Percentiles rank a stretch among this genome's conserved stretches.
Evolutionary conservation across 768 basidiomycete genomes (phyloP).

Genomic region (Mycena vitilis): DNA sequence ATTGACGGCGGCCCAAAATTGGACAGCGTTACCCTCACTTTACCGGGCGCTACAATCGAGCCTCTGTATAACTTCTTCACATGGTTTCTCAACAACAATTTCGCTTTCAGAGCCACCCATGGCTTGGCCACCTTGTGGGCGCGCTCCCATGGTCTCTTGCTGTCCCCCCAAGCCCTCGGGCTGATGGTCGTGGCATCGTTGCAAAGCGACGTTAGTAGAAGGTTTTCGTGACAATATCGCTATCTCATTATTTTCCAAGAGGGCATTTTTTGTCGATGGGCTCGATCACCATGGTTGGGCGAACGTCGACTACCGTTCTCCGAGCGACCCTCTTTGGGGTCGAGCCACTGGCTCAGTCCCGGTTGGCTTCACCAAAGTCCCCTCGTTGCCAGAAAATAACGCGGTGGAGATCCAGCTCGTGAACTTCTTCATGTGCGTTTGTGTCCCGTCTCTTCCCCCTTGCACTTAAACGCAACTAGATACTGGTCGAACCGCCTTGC

Average conservation of each 20-base stretch:
- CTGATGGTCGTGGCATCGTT: slow-evolving; percentile 18
- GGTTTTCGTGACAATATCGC: neutral
- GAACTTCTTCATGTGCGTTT: slow-evolving; percentile 8
- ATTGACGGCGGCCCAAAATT: neutral
- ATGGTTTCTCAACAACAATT: neutral
- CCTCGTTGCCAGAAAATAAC: neutral
- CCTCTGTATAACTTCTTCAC: slow-evolving; percentile 6
- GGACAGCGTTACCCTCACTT: slow-evolving; percentile 10
- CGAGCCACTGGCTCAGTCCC: neutral
- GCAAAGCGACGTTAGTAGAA: slow-evolving; percentile 14
- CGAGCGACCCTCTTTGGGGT: neutral
- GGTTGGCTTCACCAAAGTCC: neutral
- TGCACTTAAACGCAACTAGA: neutral
- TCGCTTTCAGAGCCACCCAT: neutral
- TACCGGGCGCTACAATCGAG: slow-evolving; percentile 16
- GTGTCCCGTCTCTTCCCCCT: neutral
- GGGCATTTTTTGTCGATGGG: neutral
- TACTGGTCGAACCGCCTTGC: neutral
- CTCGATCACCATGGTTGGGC: slow-evolving; percentile 2
- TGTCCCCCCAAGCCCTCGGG: slow-evolving; percentile 3
- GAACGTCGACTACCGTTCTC: neutral
- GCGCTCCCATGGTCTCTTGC: neutral
- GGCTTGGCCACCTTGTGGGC: slow-evolving; percentile 15
- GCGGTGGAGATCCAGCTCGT: neutral
- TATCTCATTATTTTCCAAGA: slow-evolving; percentile 6